Conservation (phyloP, 306 rosid genomes). For the Glycyrrhiza uralensis region DNA sequence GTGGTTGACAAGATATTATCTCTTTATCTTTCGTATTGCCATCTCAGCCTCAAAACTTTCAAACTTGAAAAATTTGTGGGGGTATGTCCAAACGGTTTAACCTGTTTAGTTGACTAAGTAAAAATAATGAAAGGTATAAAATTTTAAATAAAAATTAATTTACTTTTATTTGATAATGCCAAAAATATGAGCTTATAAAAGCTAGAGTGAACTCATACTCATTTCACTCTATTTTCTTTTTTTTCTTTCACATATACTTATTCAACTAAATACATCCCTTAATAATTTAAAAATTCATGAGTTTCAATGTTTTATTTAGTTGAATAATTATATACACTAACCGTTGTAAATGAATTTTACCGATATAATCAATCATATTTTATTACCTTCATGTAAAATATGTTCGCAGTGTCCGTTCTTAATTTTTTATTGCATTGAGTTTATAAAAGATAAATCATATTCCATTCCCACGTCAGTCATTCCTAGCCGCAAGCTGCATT, state of each 20-base stretch:
- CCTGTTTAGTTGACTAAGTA: background rate
- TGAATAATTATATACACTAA: too few relatives aligned
- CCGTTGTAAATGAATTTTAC: too few relatives aligned
- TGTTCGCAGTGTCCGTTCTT: too few relatives aligned
- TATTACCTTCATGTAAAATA: too few relatives aligned
- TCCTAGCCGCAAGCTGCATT: constrained; percentile 36
- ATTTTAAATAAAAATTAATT: background rate
- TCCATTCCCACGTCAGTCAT: too few relatives aligned
- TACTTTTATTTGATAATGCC: background rate
- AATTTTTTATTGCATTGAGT: too few relatives aligned
- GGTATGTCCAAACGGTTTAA: background rate
- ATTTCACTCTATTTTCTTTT: too few relatives aligned
- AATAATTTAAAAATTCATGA: too few relatives aligned
- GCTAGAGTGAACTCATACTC: background rate
- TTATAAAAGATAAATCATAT: too few relatives aligned
- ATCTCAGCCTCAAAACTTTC: constrained; percentile 60
- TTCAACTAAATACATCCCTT: background rate
- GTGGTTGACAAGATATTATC: constrained; percentile 63
- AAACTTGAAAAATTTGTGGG: background rate
- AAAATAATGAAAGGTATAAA: background rate
- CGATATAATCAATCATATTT: too few relatives aligned
- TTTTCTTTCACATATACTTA: too few relatives aligned
- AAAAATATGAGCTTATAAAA: background rate
- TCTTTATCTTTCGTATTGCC: constrained; percentile 54
- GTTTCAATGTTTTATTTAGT: too few relatives aligned